These are phyloP conservation scores for Corrigiola litoralis DNA, from an alignment of 179 eudicot genomes.

Conservation along the genomic window DNA sequence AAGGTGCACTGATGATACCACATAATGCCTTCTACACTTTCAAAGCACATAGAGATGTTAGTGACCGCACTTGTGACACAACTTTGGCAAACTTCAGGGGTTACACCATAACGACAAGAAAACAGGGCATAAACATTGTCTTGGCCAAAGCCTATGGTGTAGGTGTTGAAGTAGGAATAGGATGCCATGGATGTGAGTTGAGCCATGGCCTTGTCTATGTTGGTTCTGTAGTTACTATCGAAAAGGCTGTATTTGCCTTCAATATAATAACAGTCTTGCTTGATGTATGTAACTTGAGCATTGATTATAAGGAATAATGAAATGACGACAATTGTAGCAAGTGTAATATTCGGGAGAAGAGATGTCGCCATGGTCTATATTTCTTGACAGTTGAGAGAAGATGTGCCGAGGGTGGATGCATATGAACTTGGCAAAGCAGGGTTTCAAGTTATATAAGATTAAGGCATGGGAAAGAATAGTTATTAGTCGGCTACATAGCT, in stretches of 20 bases:
- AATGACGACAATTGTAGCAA: not conserved
- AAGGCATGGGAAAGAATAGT: too few relatives aligned
- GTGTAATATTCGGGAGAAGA: not conserved
- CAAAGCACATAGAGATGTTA: not conserved
- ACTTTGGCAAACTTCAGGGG: constrained; percentile 4
- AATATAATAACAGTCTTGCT: not conserved
- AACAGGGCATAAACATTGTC: constrained; percentile 11
- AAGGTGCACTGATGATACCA: constrained; percentile 10
- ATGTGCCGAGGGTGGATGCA: too few relatives aligned
- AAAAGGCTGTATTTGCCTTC: not conserved
- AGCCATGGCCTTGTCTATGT: not conserved
- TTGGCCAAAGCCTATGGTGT: not conserved
- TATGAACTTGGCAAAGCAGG: too few relatives aligned
- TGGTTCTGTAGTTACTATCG: constrained; percentile 1
- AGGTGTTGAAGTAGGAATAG: constrained; percentile 4
- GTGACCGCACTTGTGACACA: not conserved
- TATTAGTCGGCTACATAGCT: too few relatives aligned
- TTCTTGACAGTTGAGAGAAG: too few relatives aligned
- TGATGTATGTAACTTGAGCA: not conserved
- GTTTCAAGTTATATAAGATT: too few relatives aligned
- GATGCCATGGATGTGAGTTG: constrained; percentile 13
- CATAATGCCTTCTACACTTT: not conserved
- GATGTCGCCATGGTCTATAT: not conserved
- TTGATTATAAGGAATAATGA: not conserved
- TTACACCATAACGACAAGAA: constrained; percentile 16